phyloP scores from a whole-genome alignment of 768 basidiomycete species.

The Guyanaporus albipodus region DNA sequence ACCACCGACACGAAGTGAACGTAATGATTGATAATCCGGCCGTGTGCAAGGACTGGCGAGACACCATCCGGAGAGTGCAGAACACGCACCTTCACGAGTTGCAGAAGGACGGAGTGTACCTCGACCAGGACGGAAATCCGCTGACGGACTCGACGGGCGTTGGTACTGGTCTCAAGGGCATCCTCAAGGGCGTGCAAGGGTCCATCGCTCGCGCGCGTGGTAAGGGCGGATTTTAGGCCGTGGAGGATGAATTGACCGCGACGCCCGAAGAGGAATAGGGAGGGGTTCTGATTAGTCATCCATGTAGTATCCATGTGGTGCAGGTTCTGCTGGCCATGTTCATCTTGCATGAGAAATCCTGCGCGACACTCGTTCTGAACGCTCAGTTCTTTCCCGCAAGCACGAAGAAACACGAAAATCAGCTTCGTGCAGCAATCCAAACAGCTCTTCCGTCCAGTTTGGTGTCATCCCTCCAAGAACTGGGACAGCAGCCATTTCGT shows the following conservation, averaged over 20 bases:
- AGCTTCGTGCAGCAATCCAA: not conserved
- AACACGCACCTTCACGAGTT: conserved; percentile 50
- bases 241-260: not conserved
- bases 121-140: conserved; percentile 43
- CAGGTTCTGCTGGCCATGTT: too few relatives aligned
- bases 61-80: conserved; percentile 48
- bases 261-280: not conserved
- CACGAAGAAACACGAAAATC: not conserved
- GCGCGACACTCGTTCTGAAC: not conserved
- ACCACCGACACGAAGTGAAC: conserved; percentile 69
- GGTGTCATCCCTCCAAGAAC: not conserved
- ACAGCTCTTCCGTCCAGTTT: not conserved
- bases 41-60: conserved; percentile 54
- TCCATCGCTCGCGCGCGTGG: conserved; percentile 42
- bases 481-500: not conserved
- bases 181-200: conserved; percentile 41
- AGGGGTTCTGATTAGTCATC: conserved; percentile 11
- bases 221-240: conserved; percentile 37
- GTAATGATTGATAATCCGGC: conserved; percentile 55
- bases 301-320: conserved; percentile 5
- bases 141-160: conserved; percentile 37
- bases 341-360: conserved; percentile 1
- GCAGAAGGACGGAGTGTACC: conserved; percentile 53
- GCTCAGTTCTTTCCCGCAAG: not conserved
- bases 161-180: conserved; percentile 35